These are phyloP conservation scores for Pseudogymnoascus sp. DNA, from an alignment of 2,329 filamentous ascomycete genomes.

Conservation along the genomic window DNA sequence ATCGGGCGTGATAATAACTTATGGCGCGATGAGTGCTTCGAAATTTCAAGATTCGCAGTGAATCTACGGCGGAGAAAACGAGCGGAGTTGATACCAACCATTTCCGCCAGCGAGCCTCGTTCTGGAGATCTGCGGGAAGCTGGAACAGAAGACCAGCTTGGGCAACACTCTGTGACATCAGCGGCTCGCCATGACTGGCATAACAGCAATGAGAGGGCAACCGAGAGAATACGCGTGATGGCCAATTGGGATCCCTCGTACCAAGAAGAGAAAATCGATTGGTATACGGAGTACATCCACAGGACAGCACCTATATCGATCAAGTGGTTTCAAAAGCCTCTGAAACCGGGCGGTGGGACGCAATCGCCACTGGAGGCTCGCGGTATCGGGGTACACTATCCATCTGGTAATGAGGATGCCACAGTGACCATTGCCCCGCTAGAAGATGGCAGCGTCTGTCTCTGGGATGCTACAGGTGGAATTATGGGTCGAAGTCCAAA, in stretches of 20 bases:
- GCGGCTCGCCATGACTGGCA: slow-evolving; percentile 12
- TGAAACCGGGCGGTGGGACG: slow-evolving; percentile 33
- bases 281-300: slow-evolving; percentile 86
- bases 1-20: slow-evolving; percentile 66
- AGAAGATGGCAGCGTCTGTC: slow-evolving; percentile 77
- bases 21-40: slow-evolving; percentile 71
- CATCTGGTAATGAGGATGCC: slow-evolving; percentile 44
- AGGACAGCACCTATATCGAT: slow-evolving; percentile 65
- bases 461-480: slow-evolving; percentile 71
- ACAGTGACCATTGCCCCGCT: slow-evolving; percentile 64
- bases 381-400: slow-evolving; percentile 61
- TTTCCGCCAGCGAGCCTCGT: slow-evolving; percentile 33
- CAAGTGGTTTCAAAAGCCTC: slow-evolving; percentile 67
- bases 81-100: slow-evolving; percentile 31
- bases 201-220: slow-evolving; percentile 20
- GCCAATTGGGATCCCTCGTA: slow-evolving; percentile 80
- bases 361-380: slow-evolving; percentile 55
- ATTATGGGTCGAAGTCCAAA: slow-evolving; percentile 58
- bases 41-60: slow-evolving; percentile 57
- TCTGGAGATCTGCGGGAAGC: slow-evolving; percentile 27
- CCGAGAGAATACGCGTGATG: slow-evolving; percentile 48
- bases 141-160: slow-evolving; percentile 22
- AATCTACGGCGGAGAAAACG: slow-evolving; percentile 46
- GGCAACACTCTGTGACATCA: slow-evolving; percentile 22
- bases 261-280: slow-evolving; percentile 62